phyloP scores from a whole-genome alignment of 2,329 filamentous ascomycete genomes.

The Aureobasidium namibiae region DNA sequence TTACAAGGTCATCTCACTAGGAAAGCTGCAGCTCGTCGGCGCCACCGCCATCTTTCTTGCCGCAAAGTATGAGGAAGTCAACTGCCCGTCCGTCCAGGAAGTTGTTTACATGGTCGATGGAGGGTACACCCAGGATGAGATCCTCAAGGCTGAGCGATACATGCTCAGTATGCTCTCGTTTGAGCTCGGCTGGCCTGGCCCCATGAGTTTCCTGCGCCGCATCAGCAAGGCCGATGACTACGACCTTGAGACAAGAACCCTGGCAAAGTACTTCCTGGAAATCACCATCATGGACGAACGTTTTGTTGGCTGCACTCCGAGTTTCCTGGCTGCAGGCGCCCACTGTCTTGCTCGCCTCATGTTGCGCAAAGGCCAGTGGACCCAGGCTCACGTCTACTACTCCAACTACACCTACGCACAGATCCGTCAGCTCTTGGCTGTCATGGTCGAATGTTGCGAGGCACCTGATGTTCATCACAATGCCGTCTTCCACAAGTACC shows the following conservation, averaged over 20 bases:
- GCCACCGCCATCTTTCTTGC: slow-evolving; percentile 93
- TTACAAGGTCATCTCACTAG: slow-evolving; percentile 86
- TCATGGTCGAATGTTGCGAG: slow-evolving; percentile 83
- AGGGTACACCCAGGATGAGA: slow-evolving; percentile 82
- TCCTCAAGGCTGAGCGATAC: slow-evolving; percentile 93
- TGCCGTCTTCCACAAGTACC: slow-evolving; percentile 88
- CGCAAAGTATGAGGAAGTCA: slow-evolving; percentile 98
- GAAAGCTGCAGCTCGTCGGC: slow-evolving; percentile 90
- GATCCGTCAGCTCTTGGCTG: slow-evolving; percentile 64
- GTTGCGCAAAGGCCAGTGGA: slow-evolving; percentile 84
- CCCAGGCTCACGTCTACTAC: slow-evolving; percentile 77
- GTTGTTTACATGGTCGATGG: slow-evolving; percentile 98
- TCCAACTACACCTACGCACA: slow-evolving; percentile 87
- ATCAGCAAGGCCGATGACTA: slow-evolving; percentile 99
- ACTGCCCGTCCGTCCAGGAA: slow-evolving; percentile 88
- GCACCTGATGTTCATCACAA: slow-evolving; percentile 71
- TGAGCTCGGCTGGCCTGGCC: slow-evolving; percentile 94
- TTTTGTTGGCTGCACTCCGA: slow-evolving; percentile 84
- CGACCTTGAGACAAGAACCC: slow-evolving; percentile 84
- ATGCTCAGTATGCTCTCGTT: slow-evolving; percentile 97
- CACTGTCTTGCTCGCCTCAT: slow-evolving; percentile 87
- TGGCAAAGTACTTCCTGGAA: slow-evolving; percentile 97
- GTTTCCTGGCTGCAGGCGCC: slow-evolving; percentile 82
- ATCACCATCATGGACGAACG: slow-evolving; percentile 97
- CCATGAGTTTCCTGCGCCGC: slow-evolving; percentile 93